Base-by-base conservation (phyloP, 129 eudicot species). In the Centella asiatica region DNA sequence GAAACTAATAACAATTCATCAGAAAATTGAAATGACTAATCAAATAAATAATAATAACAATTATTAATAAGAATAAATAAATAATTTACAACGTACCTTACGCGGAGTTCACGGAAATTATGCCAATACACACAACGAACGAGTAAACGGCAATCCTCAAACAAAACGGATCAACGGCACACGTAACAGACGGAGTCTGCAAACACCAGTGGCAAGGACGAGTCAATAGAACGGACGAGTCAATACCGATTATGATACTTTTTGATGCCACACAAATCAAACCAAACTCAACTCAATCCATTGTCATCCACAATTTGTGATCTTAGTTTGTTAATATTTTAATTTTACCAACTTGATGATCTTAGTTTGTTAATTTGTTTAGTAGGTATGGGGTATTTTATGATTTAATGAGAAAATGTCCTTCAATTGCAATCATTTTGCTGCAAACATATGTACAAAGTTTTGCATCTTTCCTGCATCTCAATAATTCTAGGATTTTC, bases 381-480 rank as follows among this genome's bases (percentile, higher is more conserved):
- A 12, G 32, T 45, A 39, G 20, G 25, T 6, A 23, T 27, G 10
- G n/a, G n/a, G n/a, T n/a, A 5, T 13, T 11, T 5, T 3, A 22
- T 25, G 26, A 10, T 5, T 59, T 4, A 44, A 13, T 69, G 22
- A 32, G 32, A 46, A 24, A 44, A 10, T 56, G 67, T 72, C 44
- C 57, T 34, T 64, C 33, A 64, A 71, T 71, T 54, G 65, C 70
- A 71, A 71, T 62, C 57, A 69, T 64, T 44, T 33, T 2, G 60
- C 70, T 65, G 65, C 70, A 44, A 63, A 65, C 64, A 40, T 57
- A 64, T 59, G 46, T 72, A 73, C 68, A 73, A 60, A 29, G 46
- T 24, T 46, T 33, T 10, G n/a, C 8, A 45, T 70, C 6, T 52
- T 17, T 54, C 36, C 44, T 66, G n/a, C n/a, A 24, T 65, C 64